These are phyloP conservation scores for Thermothielavioides terrestris DNA, from an alignment of 495 filamentous ascomycete species.

Conservation along the genomic window DNA sequence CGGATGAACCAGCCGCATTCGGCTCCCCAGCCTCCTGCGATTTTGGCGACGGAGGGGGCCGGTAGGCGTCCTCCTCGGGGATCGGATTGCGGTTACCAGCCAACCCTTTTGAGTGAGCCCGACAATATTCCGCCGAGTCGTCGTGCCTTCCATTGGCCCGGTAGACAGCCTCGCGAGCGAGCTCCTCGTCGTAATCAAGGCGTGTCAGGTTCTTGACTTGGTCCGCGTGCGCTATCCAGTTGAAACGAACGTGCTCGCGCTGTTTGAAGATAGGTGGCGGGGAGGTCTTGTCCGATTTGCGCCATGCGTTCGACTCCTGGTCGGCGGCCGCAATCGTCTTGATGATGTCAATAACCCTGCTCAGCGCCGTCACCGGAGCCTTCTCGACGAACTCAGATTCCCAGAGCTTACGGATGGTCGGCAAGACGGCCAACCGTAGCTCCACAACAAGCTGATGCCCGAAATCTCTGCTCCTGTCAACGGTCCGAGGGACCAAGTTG, in stretches of 20 bases:
- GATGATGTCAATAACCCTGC: slow-evolving; percentile 75
- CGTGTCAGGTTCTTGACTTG: slow-evolving; percentile 35
- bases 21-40: slow-evolving; percentile 6
- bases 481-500: slow-evolving; percentile 45
- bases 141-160: slow-evolving; percentile 60
- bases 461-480: slow-evolving; percentile 54
- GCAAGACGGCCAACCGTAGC: slow-evolving; percentile 72
- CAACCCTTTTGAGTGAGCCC: slow-evolving; percentile 37
- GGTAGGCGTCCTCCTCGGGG: slow-evolving; percentile 48
- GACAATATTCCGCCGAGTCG: slow-evolving; percentile 66
- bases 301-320: slow-evolving; percentile 57
- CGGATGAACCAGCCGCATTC: neutral
- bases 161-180: slow-evolving; percentile 72
- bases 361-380: slow-evolving; percentile 62
- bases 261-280: slow-evolving; percentile 21
- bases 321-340: slow-evolving; percentile 70
- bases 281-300: slow-evolving; percentile 32
- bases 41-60: slow-evolving; percentile 12
- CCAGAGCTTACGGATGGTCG: slow-evolving; percentile 73
- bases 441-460: slow-evolving; percentile 79
- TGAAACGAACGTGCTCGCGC: slow-evolving; percentile 17
- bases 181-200: slow-evolving; percentile 44
- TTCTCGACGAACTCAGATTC: slow-evolving; percentile 71
- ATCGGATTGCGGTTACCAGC: slow-evolving; percentile 51
- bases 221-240: slow-evolving; percentile 34